phyloP scores from a whole-genome alignment of 441 rosid species.

The Populus hybrid region DNA sequence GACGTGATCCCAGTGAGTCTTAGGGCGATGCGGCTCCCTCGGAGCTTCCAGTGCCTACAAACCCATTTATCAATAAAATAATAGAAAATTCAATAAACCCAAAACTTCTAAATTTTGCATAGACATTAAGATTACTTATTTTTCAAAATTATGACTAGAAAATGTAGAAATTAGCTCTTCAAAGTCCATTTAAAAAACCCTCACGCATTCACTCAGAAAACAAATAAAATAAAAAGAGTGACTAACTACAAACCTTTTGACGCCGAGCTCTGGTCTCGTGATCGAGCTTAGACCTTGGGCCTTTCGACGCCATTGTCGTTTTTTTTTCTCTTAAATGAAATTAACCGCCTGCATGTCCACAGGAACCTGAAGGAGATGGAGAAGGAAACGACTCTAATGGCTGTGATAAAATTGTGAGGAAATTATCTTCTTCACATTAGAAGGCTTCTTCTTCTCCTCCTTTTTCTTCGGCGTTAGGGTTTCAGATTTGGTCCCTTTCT shows the following conservation, averaged over 20 bases:
- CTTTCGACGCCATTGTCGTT: slow-evolving; percentile 52
- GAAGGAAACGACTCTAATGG: background rate
- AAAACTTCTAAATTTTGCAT: too few relatives aligned
- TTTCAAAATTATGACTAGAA: background rate
- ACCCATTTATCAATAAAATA: background rate
- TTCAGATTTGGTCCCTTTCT: background rate
- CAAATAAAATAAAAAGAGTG: background rate
- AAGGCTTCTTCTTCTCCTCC: background rate
- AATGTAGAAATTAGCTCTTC: background rate
- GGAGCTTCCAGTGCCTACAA: slow-evolving; percentile 96
- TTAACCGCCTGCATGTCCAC: background rate
- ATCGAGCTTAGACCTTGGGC: slow-evolving; percentile 72
- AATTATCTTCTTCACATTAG: background rate
- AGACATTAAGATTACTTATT: background rate
- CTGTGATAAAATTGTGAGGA: background rate
- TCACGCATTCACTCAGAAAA: background rate
- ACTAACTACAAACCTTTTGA: slow-evolving; percentile 51
- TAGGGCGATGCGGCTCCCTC: slow-evolving; percentile 91
- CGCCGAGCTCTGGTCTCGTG: slow-evolving; percentile 81
- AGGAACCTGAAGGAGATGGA: background rate
- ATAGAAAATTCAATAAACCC: background rate
- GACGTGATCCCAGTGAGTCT: slow-evolving; percentile 99
- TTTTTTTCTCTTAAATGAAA: background rate
- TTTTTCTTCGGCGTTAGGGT: slow-evolving; percentile 6
- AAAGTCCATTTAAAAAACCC: background rate